Percentiles rank a stretch among this genome's conserved stretches.
Conservation (phyloP, 2,329 filamentous ascomycete genomes). For the Fusarium burgessii region DNA sequence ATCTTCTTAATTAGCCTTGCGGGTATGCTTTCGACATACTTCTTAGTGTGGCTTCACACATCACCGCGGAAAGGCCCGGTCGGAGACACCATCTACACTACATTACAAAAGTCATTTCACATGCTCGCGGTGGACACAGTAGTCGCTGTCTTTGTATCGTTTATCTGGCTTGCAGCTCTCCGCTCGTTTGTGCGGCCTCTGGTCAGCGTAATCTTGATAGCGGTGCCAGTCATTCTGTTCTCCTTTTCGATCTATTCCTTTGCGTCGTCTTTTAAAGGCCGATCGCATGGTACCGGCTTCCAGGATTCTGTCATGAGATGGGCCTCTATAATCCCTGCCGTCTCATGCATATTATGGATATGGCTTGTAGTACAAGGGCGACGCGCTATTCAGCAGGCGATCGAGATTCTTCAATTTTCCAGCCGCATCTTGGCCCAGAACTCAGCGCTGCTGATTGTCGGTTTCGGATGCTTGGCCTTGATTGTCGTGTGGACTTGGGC, state of each 20-base stretch:
- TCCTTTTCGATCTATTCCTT: conserved; percentile 94
- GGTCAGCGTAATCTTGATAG: conserved; percentile 82
- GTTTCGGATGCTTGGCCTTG: conserved; percentile 78
- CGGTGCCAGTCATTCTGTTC: conserved; percentile 86
- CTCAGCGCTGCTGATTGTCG: conserved; percentile 84
- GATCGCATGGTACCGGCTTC: conserved; percentile 77
- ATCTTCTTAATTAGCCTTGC: conserved; percentile 88
- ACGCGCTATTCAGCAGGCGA: conserved; percentile 82
- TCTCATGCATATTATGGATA: conserved; percentile 81
- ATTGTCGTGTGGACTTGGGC: conserved; percentile 94
- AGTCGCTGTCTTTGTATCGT: conserved; percentile 86
- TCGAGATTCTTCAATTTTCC: conserved; percentile 91
- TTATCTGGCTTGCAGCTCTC: conserved; percentile 90
- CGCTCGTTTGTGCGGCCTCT: conserved; percentile 89
- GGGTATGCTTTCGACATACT: conserved; percentile 86
- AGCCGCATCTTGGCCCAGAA: conserved; percentile 89
- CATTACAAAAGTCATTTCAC: conserved; percentile 86
- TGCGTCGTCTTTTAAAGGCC: conserved; percentile 86
- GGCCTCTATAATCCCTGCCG: conserved; percentile 80
- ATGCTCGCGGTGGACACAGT: conserved; percentile 92
- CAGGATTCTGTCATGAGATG: conserved; percentile 93
- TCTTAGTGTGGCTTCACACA: conserved; percentile 91
- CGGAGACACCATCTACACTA: conserved; percentile 95
- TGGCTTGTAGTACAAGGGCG: conserved; percentile 86
- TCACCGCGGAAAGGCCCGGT: conserved; percentile 77